Evolutionary conservation across 2,329 filamentous ascomycete species (phyloP).

Genomic region (Podosphaera xanthii): DNA sequence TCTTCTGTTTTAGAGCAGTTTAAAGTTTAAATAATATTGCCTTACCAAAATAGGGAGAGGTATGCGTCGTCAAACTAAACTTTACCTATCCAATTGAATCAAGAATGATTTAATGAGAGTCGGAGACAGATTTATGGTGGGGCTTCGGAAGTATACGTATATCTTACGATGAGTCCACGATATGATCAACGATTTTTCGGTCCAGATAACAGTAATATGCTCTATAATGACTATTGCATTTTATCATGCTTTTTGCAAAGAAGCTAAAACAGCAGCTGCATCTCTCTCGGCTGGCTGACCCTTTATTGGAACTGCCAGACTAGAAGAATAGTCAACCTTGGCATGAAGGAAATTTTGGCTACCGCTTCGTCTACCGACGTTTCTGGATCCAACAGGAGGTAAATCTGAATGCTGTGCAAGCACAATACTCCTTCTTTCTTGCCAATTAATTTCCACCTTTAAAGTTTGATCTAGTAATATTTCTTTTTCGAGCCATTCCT

Average conservation of each 20-base stretch:
- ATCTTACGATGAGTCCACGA: too few relatives aligned
- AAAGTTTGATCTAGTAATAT: slow-evolving; percentile 53
- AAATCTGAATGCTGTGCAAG: slow-evolving; percentile 22
- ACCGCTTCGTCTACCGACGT: slow-evolving; percentile 3
- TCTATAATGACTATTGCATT: too few relatives aligned
- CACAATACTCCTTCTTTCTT: slow-evolving; percentile 32
- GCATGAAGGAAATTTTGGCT: slow-evolving; percentile 1
- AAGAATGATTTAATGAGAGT: too few relatives aligned
- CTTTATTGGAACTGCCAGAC: slow-evolving; percentile 3
- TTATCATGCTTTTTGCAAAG: slow-evolving; percentile 4
- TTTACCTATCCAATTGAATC: too few relatives aligned
- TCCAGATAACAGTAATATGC: too few relatives aligned
- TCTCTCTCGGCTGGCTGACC: slow-evolving; percentile 10
- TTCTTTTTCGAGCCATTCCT: slow-evolving; percentile 64
- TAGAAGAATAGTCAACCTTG: slow-evolving; percentile 1
- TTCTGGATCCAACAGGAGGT: slow-evolving; percentile 8
- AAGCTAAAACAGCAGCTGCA: slow-evolving; percentile 11
- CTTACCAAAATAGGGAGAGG: too few relatives aligned
- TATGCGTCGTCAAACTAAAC: too few relatives aligned
- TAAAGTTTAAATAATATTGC: too few relatives aligned
- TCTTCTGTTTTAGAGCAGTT: too few relatives aligned
- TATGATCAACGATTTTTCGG: too few relatives aligned
- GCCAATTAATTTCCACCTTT: slow-evolving; percentile 41
- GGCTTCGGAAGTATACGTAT: too few relatives aligned
- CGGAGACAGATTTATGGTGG: too few relatives aligned